Evolutionary conservation across 495 filamentous ascomycete species (phyloP), one percentile per base, ranked within the genome.

Genomic region (Jackrogersella multiformis): DNA sequence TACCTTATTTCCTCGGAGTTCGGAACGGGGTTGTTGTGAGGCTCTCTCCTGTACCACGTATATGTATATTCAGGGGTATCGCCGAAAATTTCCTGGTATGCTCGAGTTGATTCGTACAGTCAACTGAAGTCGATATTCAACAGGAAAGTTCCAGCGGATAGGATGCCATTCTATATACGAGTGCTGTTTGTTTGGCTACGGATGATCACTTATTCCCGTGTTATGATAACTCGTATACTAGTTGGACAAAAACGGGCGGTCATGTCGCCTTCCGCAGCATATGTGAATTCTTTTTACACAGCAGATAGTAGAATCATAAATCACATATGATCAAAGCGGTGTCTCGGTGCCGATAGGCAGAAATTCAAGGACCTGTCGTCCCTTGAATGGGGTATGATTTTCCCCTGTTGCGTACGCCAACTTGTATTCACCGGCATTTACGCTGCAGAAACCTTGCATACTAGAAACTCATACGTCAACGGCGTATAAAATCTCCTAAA

Each of bases 381-480:
- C 46, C 51, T 66, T 38, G 61, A 64, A 60, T 10, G 26, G 48
- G 66, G 56, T 30, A 70, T 32, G 67, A 70, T 70, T 61, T 56
- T 60, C 67, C 62, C 56, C 16, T 52, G 52, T 35, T 51, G 36
- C 67, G 53, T 58, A 66, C 56, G 45, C 45, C 21, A 12, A 32
- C 45, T 54, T 49, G 51, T 49, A 54, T 57, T 32, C 46, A 38
- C 61, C 52, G 61, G 57, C 36, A 49, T 12, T 32, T 65, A 15
- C 34, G 30, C 15, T 66, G 57, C 61, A 65, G 60, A 61, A 26
- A 32, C 2, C 56, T 52, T 60, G 61, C 67, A 66, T 70, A 48
- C 16, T 10, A 41, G 28, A 18, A 53, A 8, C 20, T 21, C 38
- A 60, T 70, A 52, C 67, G 61, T 65, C 36, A 61, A 70, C 55